These are phyloP conservation scores for Coemansia reversa DNA, from an alignment of 192 early-diverging fungal genomes.

Conservation along the genomic window DNA sequence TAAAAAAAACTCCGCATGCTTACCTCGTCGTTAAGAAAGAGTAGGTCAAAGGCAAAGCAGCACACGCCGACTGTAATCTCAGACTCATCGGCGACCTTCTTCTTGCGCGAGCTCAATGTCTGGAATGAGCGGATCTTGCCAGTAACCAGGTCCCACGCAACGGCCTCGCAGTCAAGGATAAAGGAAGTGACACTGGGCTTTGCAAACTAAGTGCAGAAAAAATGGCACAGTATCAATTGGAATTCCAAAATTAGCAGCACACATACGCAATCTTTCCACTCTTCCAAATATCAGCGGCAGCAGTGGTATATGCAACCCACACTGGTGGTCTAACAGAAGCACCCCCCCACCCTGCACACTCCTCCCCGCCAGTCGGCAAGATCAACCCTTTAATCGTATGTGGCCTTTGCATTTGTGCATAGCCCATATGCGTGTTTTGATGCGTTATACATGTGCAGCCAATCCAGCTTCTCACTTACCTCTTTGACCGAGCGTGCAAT, in stretches of 20 bases:
- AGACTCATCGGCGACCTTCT: slow-evolving; percentile 88
- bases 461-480: slow-evolving; percentile 46
- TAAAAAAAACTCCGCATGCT: background rate
- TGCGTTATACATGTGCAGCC: no score
- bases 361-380: no score
- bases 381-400: no score
- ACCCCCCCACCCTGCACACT: no score
- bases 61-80: slow-evolving; percentile 95
- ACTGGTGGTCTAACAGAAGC: no score
- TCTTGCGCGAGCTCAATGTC: slow-evolving; percentile 89
- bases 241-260: no score
- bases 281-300: no score
- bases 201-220: slow-evolving; percentile 28
- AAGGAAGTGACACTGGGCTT: slow-evolving; percentile 73
- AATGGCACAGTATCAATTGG: slow-evolving; percentile 1
- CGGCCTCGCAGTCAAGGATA: slow-evolving; percentile 98
- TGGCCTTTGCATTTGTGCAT: no score
- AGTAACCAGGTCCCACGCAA: slow-evolving; percentile 91
- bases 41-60: slow-evolving; percentile 94
- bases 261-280: no score
- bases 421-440: no score
- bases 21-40: slow-evolving; percentile 89
- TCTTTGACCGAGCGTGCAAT: slow-evolving; percentile 74
- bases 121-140: slow-evolving; percentile 95
- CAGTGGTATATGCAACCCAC: no score